Evolutionary conservation across 257 asterid species (phyloP), one percentile per base, ranked within the genome.

Genomic region (Haberlea rhodopensis): DNA sequence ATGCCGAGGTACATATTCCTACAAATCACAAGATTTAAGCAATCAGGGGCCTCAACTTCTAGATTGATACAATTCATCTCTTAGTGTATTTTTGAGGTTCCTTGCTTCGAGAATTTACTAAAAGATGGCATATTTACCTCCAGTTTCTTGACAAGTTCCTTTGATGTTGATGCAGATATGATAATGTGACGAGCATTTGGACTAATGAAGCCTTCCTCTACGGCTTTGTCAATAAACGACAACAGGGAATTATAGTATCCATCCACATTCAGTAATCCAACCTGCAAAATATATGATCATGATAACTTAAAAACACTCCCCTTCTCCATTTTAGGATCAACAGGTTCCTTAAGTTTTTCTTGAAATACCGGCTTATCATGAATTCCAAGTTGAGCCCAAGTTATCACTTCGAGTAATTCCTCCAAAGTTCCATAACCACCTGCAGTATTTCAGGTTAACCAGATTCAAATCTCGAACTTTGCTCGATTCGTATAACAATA

Each of bases 371-470:
- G 98, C 79, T 91, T 91, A 66, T 91, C 96, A 68, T 91, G 96
- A 73, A 91, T 91, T 53, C 98, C 98, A 24, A 91, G 98, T 67
- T 91, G 98, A 53, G 98, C 96, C 98, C 98, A 91, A 3, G 98
- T 91, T 80, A 91, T 91, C 48, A 89, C 98, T 80, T 91, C 98
- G 25, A 91, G 96, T 65, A 91, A 73, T 75, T 91, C 96, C 89
- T 91, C 98, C 51, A 91, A 84, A 26, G 98, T 91, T 62, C 98
- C 98, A 87, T 91, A 91, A 55, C 98, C 98, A 73, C 98, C 98
- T 91, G 82, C 43, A 62, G n/a, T 40, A 18, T 27, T 69, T 45
- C 5, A n/a, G 46, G 46, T 37, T 10, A 15, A 15, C 49, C 49
- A 15, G 49, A 40, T 13, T 40, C 16, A 11, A 40, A 19, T 15